Conservation (phyloP, 768 basidiomycete genomes). For the Leccinum subgranulosum region DNA sequence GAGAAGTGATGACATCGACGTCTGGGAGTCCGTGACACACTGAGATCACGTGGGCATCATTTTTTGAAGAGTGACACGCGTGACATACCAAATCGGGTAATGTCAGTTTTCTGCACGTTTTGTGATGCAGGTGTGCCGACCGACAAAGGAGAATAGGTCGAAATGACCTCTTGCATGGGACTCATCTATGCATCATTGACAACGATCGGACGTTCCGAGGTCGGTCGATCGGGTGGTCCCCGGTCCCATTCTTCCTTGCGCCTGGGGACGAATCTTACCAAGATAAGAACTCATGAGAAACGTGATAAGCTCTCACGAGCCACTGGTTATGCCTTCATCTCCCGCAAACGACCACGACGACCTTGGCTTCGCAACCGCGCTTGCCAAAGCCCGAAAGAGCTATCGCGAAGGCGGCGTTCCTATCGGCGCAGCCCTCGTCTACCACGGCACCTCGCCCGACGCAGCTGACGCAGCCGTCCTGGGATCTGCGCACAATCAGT, state of each 20-base stretch:
- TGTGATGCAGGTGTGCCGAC: background rate
- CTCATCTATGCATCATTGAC: background rate
- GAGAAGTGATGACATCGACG: no score
- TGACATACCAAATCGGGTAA: no score
- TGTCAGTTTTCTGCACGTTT: no score
- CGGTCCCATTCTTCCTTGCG: background rate
- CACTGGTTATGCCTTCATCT: background rate
- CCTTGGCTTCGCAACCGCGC: constrained; percentile 32
- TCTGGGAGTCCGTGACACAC: no score
- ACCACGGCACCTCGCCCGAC: constrained; percentile 14
- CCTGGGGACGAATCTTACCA: background rate
- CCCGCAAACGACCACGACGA: constrained; percentile 18
- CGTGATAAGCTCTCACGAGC: background rate
- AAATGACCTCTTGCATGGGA: background rate
- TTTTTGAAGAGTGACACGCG: no score
- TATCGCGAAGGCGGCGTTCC: constrained; percentile 54
- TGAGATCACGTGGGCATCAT: no score
- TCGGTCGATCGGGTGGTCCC: background rate
- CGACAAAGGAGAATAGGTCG: background rate
- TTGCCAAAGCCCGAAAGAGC: constrained; percentile 44
- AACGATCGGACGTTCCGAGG: background rate
- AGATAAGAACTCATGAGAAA: background rate
- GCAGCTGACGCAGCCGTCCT: constrained; percentile 26
- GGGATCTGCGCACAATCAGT: constrained; percentile 43
- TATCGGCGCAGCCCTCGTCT: constrained; percentile 52